A percentile compares a stretch with the other conserved stretches of the same genome.
Evolutionary conservation across 2,329 filamentous ascomycete species (phyloP).

Genomic region (Lachnellula arida): DNA sequence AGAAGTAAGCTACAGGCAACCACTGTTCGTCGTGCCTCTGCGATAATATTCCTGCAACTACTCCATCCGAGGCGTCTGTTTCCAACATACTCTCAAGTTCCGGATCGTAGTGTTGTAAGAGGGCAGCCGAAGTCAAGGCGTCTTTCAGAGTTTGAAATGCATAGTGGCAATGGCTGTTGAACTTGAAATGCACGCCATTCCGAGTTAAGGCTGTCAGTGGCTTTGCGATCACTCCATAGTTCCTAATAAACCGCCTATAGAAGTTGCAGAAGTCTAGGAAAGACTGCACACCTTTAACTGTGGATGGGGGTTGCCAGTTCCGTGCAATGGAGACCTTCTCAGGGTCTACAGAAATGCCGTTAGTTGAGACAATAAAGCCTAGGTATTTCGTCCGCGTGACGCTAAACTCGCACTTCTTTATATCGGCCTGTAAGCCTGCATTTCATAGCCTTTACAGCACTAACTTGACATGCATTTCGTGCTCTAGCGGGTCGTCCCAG

Average conservation of each 20-base stretch:
- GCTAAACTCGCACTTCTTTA: neutral
- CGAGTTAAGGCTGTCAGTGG: neutral
- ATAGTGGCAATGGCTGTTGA: neutral
- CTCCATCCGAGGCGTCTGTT: slow-evolving; percentile 8
- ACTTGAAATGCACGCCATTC: neutral
- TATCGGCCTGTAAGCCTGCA: neutral
- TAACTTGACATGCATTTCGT: neutral
- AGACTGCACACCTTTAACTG: neutral
- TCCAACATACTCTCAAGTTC: neutral
- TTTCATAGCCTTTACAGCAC: neutral
- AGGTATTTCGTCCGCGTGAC: neutral
- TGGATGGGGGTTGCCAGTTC: neutral
- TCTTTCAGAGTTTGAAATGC: neutral
- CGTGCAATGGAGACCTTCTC: slow-evolving; percentile 3
- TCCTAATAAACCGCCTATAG: slow-evolving; percentile 10
- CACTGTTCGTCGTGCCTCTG: no score
- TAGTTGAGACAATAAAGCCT: neutral
- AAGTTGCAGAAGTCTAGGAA: slow-evolving; percentile 14
- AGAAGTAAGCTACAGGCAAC: no score
- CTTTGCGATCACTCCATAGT: slow-evolving; percentile 3
- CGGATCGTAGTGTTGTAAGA: slow-evolving; percentile 1
- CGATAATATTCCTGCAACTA: slow-evolving; percentile 3
- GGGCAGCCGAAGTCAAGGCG: neutral
- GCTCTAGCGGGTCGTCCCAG: neutral
- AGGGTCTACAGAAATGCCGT: slow-evolving; percentile 2